Evolutionary conservation across 2,329 filamentous ascomycete species (phyloP).

Genomic region (Penicillium thymicola): DNA sequence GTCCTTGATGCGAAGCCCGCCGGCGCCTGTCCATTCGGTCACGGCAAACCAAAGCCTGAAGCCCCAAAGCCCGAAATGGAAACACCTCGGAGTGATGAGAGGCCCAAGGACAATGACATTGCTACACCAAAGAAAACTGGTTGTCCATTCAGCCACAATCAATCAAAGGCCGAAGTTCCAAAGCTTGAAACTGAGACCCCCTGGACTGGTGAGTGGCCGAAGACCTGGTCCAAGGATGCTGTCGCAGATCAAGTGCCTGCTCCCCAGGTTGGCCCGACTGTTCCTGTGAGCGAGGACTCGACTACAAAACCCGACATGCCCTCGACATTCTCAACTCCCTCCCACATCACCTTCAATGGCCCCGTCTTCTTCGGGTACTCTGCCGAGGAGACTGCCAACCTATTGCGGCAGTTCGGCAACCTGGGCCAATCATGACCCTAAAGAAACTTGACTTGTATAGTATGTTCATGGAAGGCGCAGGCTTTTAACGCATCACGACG

Average conservation of each 20-base stretch:
- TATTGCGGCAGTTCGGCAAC: constrained; percentile 60
- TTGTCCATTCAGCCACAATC: constrained; percentile 12
- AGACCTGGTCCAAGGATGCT: not conserved
- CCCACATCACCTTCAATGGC: constrained; percentile 84
- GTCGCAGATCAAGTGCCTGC: not conserved
- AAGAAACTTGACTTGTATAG: not conserved
- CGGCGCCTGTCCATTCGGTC: constrained; percentile 38
- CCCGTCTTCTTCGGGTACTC: constrained; percentile 93
- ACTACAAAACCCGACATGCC: constrained; percentile 7
- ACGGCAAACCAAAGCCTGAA: constrained; percentile 22
- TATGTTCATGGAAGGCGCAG: constrained; percentile 9
- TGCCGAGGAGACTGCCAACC: constrained; percentile 72
- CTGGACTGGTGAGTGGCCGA: not conserved
- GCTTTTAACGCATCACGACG: constrained; percentile 15
- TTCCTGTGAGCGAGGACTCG: constrained; percentile 7
- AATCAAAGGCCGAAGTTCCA: not conserved
- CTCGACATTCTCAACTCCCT: constrained; percentile 27
- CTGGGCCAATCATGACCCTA: constrained; percentile 12
- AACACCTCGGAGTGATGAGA: constrained; percentile 7
- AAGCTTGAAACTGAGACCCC: not conserved
- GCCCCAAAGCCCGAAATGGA: constrained; percentile 6
- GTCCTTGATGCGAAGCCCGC: constrained; percentile 18
- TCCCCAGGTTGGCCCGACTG: not conserved
- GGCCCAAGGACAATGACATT: not conserved
- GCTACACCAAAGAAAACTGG: not conserved